Conservation (phyloP, 208 protist species). For the Leishmania arabica region DNA sequence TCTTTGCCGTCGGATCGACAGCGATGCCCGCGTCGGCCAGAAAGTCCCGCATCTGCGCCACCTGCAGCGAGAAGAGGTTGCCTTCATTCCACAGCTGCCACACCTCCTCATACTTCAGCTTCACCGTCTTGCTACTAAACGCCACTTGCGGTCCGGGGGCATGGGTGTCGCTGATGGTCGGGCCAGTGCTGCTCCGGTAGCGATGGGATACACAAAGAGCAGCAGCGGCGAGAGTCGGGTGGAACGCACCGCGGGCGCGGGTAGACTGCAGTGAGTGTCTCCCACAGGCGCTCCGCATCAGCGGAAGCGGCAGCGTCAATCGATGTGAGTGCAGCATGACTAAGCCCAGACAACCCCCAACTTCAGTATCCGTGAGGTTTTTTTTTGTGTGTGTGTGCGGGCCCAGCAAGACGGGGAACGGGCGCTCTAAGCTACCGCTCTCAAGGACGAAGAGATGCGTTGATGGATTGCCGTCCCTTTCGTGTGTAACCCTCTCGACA, state of each 20-base stretch:
- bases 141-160: background rate
- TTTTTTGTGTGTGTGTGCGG: background rate
- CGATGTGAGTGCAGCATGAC: constrained; percentile 6
- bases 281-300: background rate
- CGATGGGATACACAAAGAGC: constrained; percentile 6
- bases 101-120: constrained; percentile 65
- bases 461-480: background rate
- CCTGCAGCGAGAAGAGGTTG: constrained; percentile 90
- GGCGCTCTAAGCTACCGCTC: background rate
- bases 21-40: constrained; percentile 41
- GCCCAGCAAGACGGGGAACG: background rate
- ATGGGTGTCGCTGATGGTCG: background rate
- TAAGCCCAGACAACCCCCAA: no score
- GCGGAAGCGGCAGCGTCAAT: background rate
- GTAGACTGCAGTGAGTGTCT: background rate
- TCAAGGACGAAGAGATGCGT: background rate
- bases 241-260: background rate
- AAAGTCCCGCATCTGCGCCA: constrained; percentile 80
- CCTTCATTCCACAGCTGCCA: constrained; percentile 92
- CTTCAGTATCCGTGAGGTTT: background rate
- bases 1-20: constrained; percentile 39
- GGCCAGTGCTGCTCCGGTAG: constrained; percentile 14
- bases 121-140: constrained; percentile 6
- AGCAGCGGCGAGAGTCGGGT: background rate
- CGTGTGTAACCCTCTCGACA: background rate